A percentile compares a stretch with the other conserved stretches of the same genome.
These are phyloP conservation scores for Logfia minima DNA, from an alignment of 129 eudicot species.

Conservation along the genomic window DNA sequence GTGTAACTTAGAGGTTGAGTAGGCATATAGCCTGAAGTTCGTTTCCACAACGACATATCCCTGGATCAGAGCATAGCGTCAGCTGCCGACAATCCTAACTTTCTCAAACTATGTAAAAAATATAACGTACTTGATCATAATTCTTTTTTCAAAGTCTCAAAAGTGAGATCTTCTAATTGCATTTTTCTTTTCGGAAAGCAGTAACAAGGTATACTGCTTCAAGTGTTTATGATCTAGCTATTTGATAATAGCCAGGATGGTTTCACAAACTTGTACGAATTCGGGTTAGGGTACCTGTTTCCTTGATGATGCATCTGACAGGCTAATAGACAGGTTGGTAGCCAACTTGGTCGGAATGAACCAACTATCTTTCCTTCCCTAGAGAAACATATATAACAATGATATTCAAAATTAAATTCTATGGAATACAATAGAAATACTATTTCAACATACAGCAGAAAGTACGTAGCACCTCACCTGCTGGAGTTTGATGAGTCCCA, in stretches of 20 bases:
- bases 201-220: not conserved
- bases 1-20: slow-evolving; percentile 85
- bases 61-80: slow-evolving; percentile 40
- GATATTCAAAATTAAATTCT: not conserved
- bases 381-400: slow-evolving; percentile 24
- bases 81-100: slow-evolving; percentile 9
- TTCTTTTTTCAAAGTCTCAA: not conserved
- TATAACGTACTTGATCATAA: not conserved
- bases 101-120: slow-evolving; percentile 15
- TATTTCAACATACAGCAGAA: not conserved
- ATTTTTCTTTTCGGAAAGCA: too few species aligned
- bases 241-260: not conserved
- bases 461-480: slow-evolving; percentile 55
- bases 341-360: slow-evolving; percentile 90
- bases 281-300: slow-evolving; percentile 58
- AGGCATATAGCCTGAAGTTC: slow-evolving; percentile 90
- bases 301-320: slow-evolving; percentile 81
- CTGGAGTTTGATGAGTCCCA: slow-evolving; percentile 90
- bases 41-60: slow-evolving; percentile 96
- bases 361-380: slow-evolving; percentile 99
- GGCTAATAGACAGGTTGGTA: slow-evolving; percentile 87
- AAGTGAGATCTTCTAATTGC: not conserved
- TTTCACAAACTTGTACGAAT: slow-evolving; percentile 1
- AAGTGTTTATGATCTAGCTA: not conserved
- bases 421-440: not conserved